Percentiles rank a stretch among this genome's conserved stretches.
Evolutionary conservation across 75 land plant genomes (phyloP).

Genomic region (Sequoia sempervirens): DNA sequence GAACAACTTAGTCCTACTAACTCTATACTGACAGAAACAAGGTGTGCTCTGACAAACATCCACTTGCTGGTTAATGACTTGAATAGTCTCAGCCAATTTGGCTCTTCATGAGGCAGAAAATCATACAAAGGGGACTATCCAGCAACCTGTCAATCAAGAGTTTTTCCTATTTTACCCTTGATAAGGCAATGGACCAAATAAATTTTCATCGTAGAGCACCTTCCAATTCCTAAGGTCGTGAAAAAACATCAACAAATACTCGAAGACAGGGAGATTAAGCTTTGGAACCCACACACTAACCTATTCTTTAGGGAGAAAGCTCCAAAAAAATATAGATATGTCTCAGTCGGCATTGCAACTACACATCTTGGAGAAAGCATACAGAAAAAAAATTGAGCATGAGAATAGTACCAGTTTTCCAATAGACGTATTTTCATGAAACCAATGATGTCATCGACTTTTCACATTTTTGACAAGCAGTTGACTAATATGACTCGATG

Average conservation of each 20-base stretch:
- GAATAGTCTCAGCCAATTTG: background rate
- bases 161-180: no score
- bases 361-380: background rate
- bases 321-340: background rate
- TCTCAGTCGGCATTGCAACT: background rate
- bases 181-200: no score
- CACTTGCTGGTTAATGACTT: background rate
- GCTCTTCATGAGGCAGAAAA: background rate
- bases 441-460: background rate
- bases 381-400: background rate
- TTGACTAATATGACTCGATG: background rate
- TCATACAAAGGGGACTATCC: background rate
- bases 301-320: background rate
- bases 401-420: background rate
- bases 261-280: background rate
- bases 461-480: background rate
- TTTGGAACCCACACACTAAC: background rate
- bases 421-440: background rate
- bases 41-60: background rate
- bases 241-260: background rate
- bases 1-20: background rate
- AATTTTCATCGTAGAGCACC: no score
- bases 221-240: background rate
- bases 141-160: background rate
- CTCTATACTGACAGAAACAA: background rate